Base-by-base conservation (phyloP, 129 eudicot genomes). In the Flaveria bidentis region DNA sequence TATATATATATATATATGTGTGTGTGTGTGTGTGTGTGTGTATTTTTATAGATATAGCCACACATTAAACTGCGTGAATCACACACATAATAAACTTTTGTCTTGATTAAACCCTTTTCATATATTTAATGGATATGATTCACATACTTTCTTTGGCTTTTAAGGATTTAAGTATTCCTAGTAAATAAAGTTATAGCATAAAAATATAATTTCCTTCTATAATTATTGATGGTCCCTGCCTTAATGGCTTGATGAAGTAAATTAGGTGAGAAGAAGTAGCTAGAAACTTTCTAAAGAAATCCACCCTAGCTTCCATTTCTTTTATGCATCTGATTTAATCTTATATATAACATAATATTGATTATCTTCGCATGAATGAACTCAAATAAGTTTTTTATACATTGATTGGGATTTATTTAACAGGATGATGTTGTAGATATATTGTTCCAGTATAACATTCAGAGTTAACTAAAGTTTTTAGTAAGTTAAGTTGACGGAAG, bases 161-260 rank as follows among this genome's bases (percentile, higher is more conserved):
- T 63, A 20, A 28, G 5, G 17, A 16, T 30, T 46, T 68, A 18
- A 30, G 12, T 67, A 67, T 67, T 41, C 16, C 42, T 42, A 18
- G 14, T 15, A 17, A 22, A 13, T 28, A 49, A 51, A 71, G 20
- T 28, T 16, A 71, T 28, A 26, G 33, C 30, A 50, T 30, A 25
- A n/a, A 71, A 65, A 70, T 15, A 71, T 50, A 20, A 42, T 72
- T 72, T 39, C 49, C 41, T 41, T 72, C 10, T 36, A 51, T 36
- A 72, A 72, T 55, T 36, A 36, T 36, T 39, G 53, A 39, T 72
- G 53, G 76, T 72, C 67, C 53, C 64, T 53, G 26, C 46, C 67
- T 36, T 5, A 5, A 33, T 11, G 30, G 12, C 50, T 12, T 72
- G 22, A 56, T 56, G 62, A 49, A 72, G 67, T 72, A 25, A 39